Percentiles rank a stretch among this genome's conserved stretches.
Conservation (phyloP, 306 rosid species). For the Pyrus pyrifolia region DNA sequence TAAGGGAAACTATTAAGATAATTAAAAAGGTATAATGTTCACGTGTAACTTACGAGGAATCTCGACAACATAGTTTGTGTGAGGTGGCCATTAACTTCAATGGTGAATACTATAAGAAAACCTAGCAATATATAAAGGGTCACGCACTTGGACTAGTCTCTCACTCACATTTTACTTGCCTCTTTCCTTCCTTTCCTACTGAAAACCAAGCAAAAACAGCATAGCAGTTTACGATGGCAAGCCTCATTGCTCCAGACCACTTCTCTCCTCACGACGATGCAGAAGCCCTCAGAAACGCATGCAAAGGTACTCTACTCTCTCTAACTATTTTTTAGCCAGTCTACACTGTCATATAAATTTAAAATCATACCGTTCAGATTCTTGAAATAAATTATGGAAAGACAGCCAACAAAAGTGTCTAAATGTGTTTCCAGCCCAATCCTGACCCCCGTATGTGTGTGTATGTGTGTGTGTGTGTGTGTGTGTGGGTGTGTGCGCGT, state of each 20-base stretch:
- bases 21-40: background rate
- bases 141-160: background rate
- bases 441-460: too few relatives aligned
- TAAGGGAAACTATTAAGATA: background rate
- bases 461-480: too few relatives aligned
- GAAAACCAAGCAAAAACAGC: background rate
- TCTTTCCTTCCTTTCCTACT: background rate
- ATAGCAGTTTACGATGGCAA: conserved; percentile 34
- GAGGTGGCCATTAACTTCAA: conserved; percentile 40
- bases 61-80: background rate
- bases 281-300: conserved; percentile 53
- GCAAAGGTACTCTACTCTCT: conserved; percentile 33
- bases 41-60: conserved; percentile 7
- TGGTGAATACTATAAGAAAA: background rate
- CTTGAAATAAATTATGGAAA: too few relatives aligned
- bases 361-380: background rate
- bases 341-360: background rate
- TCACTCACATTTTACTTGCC: background rate
- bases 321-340: background rate
- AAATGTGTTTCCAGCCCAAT: background rate
- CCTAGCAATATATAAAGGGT: background rate
- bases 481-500: too few relatives aligned
- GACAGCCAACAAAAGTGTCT: too few relatives aligned
- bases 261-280: conserved; percentile 49
- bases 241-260: conserved; percentile 30